Conservation (phyloP, 495 filamentous ascomycete genomes). For the Penicillium antarcticum region DNA sequence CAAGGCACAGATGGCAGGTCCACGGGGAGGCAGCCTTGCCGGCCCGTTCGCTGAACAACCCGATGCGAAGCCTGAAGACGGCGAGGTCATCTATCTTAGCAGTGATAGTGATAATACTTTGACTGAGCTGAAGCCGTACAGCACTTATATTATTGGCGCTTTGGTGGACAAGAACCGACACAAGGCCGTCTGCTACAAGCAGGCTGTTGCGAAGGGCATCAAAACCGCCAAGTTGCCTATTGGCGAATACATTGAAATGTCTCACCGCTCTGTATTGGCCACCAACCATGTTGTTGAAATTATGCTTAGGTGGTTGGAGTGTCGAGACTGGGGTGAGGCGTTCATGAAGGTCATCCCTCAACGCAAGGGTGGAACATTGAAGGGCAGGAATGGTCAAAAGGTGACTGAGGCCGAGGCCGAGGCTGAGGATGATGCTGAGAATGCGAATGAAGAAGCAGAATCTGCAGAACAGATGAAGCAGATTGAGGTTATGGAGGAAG, state of each 20-base stretch:
- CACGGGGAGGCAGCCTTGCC: slow-evolving; percentile 48
- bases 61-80: slow-evolving; percentile 41
- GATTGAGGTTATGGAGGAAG: slow-evolving; percentile 10
- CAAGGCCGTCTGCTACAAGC: slow-evolving; percentile 88
- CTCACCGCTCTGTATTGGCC: slow-evolving; percentile 73
- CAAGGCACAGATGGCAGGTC: slow-evolving; percentile 54
- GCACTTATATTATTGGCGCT: slow-evolving; percentile 89
- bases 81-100: slow-evolving; percentile 79
- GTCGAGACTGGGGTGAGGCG: slow-evolving; percentile 83
- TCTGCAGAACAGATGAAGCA: slow-evolving; percentile 14
- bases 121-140: slow-evolving; percentile 73
- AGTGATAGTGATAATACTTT: slow-evolving; percentile 83
- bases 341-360: slow-evolving; percentile 84
- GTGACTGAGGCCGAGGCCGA: slow-evolving; percentile 21
- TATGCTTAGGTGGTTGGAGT: slow-evolving; percentile 87
- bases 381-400: slow-evolving; percentile 22
- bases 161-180: slow-evolving; percentile 93
- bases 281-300: slow-evolving; percentile 97
- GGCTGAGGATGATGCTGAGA: slow-evolving; percentile 27
- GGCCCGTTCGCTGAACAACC: slow-evolving; percentile 48
- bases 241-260: slow-evolving; percentile 86
- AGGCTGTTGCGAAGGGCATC: slow-evolving; percentile 69
- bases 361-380: slow-evolving; percentile 70
- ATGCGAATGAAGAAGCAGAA: slow-evolving; percentile 27
- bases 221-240: slow-evolving; percentile 90